Conservation (phyloP, 495 filamentous ascomycete species). For the Friedmanniomyces simplex region DNA sequence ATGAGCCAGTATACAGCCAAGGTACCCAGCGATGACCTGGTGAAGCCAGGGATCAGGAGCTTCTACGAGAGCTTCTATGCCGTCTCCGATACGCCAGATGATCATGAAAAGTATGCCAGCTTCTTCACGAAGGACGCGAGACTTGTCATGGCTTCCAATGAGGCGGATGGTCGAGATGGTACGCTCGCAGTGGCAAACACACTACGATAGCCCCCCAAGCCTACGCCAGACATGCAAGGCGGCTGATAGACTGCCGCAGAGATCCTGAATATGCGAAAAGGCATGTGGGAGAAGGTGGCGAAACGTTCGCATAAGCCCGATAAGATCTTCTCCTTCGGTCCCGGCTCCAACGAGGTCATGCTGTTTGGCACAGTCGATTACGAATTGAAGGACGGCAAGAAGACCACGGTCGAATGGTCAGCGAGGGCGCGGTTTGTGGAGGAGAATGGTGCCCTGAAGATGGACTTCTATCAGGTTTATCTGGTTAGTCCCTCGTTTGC, state of each 20-base stretch:
- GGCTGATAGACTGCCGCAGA: slow-evolving; percentile 30
- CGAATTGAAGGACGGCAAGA: slow-evolving; percentile 40
- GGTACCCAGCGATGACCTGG: slow-evolving; percentile 10
- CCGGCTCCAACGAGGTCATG: slow-evolving; percentile 45
- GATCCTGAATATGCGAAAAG: slow-evolving; percentile 43
- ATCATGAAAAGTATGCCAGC: slow-evolving; percentile 45
- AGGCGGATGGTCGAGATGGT: slow-evolving; percentile 42
- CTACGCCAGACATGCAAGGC: neutral
- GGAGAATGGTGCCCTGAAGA: slow-evolving; percentile 39
- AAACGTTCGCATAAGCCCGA: slow-evolving; percentile 40
- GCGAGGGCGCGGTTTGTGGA: slow-evolving; percentile 44
- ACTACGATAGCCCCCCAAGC: neutral
- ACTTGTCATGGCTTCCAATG: slow-evolving; percentile 47
- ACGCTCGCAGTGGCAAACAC: slow-evolving; percentile 5
- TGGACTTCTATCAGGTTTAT: slow-evolving; percentile 59
- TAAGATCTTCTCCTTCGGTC: slow-evolving; percentile 45
- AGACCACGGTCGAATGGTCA: slow-evolving; percentile 43
- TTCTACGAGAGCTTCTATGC: slow-evolving; percentile 52
- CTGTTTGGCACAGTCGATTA: slow-evolving; percentile 50
- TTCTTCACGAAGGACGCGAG: slow-evolving; percentile 47
- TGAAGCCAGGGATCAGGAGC: slow-evolving; percentile 24
- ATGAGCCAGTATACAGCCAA: slow-evolving; percentile 19
- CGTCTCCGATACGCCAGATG: slow-evolving; percentile 45
- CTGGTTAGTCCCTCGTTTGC: slow-evolving; percentile 36
- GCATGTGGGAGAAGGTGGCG: slow-evolving; percentile 48